Evolutionary conservation across 108 stramenopile genomes (phyloP), one percentile per base, ranked within the genome.

Genomic region (Skeletonema grethae): DNA sequence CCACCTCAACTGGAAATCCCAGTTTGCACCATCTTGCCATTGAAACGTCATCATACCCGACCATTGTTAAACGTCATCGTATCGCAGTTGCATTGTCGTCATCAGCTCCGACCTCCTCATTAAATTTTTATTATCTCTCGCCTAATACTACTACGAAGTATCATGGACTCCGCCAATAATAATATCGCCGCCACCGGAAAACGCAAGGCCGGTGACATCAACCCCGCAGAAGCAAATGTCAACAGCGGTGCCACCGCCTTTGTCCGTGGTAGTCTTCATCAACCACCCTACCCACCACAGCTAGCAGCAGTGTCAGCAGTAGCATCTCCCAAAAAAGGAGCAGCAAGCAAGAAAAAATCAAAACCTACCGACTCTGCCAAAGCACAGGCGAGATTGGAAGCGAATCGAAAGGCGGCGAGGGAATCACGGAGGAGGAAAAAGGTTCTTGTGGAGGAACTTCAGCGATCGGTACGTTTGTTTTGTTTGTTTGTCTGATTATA

Each of bases 161-260:
- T 39, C 38, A 56, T 56, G 55, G 55, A 56, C 55, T 0, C 61
- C 30, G 15, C 2, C 61, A 62, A 29, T n/a, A 9, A 31, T 11
- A 35, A 0, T 2, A 5, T 1, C 57, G 36, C 57, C 16, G 13
- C 58, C 68, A 39, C 32, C 57, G 58, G 56, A 34, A 69, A 59
- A 57, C 56, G 56, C 36, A 69, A 69, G 69, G 69, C 69, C 8
- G 57, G 39, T 6, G 69, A 57, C 24, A 65, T 50, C 34, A 46
- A 53, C 58, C 53, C 58, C 18, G 58, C 69, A 4, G 58, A 29
- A 1, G 31, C 1, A 0, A 28, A 28, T 1, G 1, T 43, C 20
- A 34, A 69, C 35, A 58, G 36, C 11, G 57, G n/a, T 7, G 69
- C 58, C n/a, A 10, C 15, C 10, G 1, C 34, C 8, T 24, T 57